phyloP scores from a whole-genome alignment of 176 grass and related monocot genomes.

The Sorghum bicolor region DNA sequence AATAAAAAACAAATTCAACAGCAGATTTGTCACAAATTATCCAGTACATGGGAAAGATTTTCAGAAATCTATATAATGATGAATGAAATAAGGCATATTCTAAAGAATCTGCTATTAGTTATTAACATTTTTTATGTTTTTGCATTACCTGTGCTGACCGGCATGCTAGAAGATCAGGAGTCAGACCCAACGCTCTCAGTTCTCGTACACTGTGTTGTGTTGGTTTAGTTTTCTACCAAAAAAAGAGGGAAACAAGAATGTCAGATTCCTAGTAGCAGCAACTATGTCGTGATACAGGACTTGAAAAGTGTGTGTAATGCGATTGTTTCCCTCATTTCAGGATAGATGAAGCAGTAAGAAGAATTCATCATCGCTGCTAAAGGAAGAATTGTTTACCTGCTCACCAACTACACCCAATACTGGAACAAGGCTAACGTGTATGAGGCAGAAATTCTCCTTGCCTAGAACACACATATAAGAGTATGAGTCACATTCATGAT shows the following conservation, averaged over 20 bases:
- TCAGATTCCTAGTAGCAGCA: neutral
- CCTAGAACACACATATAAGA: conserved; percentile 49
- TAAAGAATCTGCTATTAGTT: neutral
- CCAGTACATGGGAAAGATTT: neutral
- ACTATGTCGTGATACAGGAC: conserved; percentile 12
- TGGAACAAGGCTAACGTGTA: conserved; percentile 95
- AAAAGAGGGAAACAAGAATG: conserved; percentile 23
- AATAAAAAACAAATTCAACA: conserved; percentile 11
- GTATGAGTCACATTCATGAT: neutral
- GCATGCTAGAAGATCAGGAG: conserved; percentile 95
- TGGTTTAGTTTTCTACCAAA: conserved; percentile 96
- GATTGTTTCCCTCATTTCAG: neutral
- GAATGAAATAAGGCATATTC: neutral
- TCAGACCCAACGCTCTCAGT: conserved; percentile 88
- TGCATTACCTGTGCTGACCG: conserved; percentile 75
- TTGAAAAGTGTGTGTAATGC: neutral
- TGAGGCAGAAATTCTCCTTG: conserved; percentile 97
- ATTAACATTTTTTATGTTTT: neutral
- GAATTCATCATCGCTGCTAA: neutral
- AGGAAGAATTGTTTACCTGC: conserved; percentile 76
- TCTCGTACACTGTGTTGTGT: conserved; percentile 97
- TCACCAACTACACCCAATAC: conserved; percentile 96
- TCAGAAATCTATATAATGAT: neutral
- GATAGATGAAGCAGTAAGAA: neutral
- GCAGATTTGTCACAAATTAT: neutral